Percentiles rank a stretch among this genome's conserved stretches.
Evolutionary conservation across 2,329 filamentous ascomycete genomes (phyloP).

Genomic region (Chaetothyriales sp.): DNA sequence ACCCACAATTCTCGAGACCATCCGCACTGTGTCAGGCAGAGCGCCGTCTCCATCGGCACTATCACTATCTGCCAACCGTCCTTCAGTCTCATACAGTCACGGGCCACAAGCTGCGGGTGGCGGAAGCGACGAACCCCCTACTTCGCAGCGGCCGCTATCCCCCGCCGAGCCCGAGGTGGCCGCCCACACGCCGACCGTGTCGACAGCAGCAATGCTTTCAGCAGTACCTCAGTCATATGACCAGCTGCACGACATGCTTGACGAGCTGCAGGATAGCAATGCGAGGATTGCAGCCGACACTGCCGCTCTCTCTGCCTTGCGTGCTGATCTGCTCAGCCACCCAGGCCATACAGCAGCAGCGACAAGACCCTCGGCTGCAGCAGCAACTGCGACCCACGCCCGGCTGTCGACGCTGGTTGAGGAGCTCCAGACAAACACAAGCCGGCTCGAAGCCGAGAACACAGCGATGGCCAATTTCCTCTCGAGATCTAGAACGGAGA

Average conservation of each 20-base stretch:
- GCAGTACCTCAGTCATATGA: not conserved
- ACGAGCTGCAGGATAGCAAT: slow-evolving; percentile 6
- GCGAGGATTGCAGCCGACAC: slow-evolving; percentile 4
- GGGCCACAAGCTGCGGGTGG: not conserved
- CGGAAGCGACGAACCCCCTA: not conserved
- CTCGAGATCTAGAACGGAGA: slow-evolving; percentile 9
- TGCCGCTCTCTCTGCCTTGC: not conserved
- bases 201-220: not conserved
- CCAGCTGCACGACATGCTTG: slow-evolving; percentile 1
- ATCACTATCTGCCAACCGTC: not conserved
- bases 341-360: not conserved
- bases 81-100: not conserved
- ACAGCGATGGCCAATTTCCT: slow-evolving; percentile 5
- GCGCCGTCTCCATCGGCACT: not conserved
- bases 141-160: not conserved
- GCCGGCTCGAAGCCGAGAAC: slow-evolving; percentile 4
- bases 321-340: not conserved
- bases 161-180: not conserved
- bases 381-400: not conserved
- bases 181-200: not conserved
- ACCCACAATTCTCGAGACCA: not conserved
- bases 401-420: slow-evolving; percentile 3
- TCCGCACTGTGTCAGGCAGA: not conserved
- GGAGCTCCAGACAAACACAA: slow-evolving; percentile 6
- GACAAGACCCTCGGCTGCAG: not conserved